Evolutionary conservation across 2,329 filamentous ascomycete species (phyloP).

Genomic region (Clonostachys sp.): DNA sequence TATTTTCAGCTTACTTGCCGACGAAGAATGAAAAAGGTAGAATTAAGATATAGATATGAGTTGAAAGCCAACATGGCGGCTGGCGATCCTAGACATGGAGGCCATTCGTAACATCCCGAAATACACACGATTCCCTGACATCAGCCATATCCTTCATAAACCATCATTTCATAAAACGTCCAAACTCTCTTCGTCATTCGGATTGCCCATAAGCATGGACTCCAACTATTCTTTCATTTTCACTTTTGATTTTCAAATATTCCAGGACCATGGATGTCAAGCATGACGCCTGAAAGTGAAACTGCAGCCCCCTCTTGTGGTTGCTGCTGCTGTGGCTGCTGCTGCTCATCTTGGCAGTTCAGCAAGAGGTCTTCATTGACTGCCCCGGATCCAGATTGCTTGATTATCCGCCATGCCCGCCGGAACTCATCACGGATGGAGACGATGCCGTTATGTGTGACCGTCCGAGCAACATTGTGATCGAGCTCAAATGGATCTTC

Average conservation of each 20-base stretch:
- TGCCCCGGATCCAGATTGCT: slow-evolving; percentile 36
- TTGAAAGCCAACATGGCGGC: too few relatives aligned
- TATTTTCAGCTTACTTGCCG: slow-evolving; percentile 14
- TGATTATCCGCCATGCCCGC: slow-evolving; percentile 71
- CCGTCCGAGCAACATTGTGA: slow-evolving; percentile 84
- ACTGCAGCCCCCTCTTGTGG: neutral
- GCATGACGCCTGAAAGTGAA: slow-evolving; percentile 17
- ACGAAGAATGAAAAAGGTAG: slow-evolving; percentile 1
- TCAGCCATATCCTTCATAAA: neutral
- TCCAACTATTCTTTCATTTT: too few relatives aligned
- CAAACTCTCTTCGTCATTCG: neutral
- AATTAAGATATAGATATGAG: neutral
- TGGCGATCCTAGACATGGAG: too few relatives aligned
- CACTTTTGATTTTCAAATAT: slow-evolving; percentile 1
- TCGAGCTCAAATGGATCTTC: slow-evolving; percentile 88
- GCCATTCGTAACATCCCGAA: too few relatives aligned
- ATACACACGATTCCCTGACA: too few relatives aligned
- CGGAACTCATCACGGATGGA: slow-evolving; percentile 82
- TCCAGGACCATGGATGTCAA: slow-evolving; percentile 24
- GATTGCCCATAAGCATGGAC: too few relatives aligned
- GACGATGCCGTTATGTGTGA: slow-evolving; percentile 77
- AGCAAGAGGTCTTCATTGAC: slow-evolving; percentile 46
- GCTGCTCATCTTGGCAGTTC: slow-evolving; percentile 32
- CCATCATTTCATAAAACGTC: neutral
- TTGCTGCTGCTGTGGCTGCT: slow-evolving; percentile 2